These are phyloP conservation scores for Cordyceps pruinosa DNA, from an alignment of 2,329 filamentous ascomycete species.

Conservation along the genomic window DNA sequence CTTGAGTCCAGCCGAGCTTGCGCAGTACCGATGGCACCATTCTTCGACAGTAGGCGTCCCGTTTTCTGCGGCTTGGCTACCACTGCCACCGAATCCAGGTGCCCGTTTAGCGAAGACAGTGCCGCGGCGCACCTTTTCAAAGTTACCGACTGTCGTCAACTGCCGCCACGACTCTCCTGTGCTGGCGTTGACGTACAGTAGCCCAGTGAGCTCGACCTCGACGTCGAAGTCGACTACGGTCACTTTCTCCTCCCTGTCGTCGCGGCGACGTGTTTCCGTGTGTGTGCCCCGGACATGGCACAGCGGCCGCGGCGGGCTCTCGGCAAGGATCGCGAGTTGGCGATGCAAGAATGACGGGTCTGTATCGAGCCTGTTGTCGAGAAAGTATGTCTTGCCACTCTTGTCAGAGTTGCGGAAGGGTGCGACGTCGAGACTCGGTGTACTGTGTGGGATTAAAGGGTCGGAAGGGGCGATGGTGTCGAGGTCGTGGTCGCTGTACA, in stretches of 20 bases:
- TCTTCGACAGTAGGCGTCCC: constrained; percentile 33
- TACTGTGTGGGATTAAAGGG: constrained; percentile 20
- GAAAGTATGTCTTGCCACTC: constrained; percentile 33
- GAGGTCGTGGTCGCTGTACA: constrained; percentile 34
- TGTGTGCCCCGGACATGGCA: constrained; percentile 50
- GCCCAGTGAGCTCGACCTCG: constrained; percentile 50
- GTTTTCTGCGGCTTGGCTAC: constrained; percentile 22
- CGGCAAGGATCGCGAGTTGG: constrained; percentile 38
- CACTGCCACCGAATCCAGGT: constrained; percentile 32
- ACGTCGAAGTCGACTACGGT: constrained; percentile 54
- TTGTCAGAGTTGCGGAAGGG: constrained; percentile 25
- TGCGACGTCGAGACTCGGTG: constrained; percentile 18
- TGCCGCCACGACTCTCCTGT: constrained; percentile 34
- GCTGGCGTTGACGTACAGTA: constrained; percentile 43
- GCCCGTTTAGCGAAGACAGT: constrained; percentile 48
- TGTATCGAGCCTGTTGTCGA: constrained; percentile 39
- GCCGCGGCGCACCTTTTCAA: constrained; percentile 58
- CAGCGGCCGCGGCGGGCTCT: constrained; percentile 45
- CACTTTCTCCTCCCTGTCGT: constrained; percentile 39
- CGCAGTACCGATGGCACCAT: constrained; percentile 65
- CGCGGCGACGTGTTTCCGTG: constrained; percentile 35
- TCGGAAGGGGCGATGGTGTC: constrained; percentile 13
- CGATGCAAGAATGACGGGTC: constrained; percentile 37
- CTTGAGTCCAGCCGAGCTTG: constrained; percentile 50
- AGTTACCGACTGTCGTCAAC: constrained; percentile 48